Conservation (phyloP, 148 eudicot genomes). For the Silene conica region DNA sequence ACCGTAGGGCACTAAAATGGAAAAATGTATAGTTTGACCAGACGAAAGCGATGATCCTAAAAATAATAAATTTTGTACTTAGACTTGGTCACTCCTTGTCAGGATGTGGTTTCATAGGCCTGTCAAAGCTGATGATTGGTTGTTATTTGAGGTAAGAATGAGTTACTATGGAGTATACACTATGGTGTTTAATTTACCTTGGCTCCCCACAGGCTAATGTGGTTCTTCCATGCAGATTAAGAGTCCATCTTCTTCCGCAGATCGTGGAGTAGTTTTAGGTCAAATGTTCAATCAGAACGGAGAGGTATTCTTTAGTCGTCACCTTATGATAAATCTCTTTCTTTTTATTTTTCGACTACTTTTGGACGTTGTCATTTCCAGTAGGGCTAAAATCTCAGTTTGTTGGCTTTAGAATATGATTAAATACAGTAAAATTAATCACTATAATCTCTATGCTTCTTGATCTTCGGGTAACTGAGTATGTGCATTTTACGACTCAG, state of each 20-base stretch:
- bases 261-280: constrained; percentile 74
- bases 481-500: too few species aligned
- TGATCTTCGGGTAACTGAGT: too few species aligned
- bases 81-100: constrained; percentile 21
- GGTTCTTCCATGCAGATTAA: constrained; percentile 36
- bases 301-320: constrained; percentile 44
- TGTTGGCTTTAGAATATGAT: too few species aligned
- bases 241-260: constrained; percentile 61
- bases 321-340: background rate
- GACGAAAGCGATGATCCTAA: too few species aligned
- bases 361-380: too few species aligned
- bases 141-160: constrained; percentile 63
- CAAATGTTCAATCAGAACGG: constrained; percentile 73
- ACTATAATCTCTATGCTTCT: too few species aligned
- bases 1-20: too few species aligned
- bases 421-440: too few species aligned
- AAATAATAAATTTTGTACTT: background rate
- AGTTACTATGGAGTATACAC: background rate
- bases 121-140: constrained; percentile 92
- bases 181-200: background rate
- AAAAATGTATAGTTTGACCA: too few species aligned
- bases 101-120: constrained; percentile 97
- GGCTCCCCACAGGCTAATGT: background rate
- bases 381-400: too few species aligned
- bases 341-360: background rate